Conservation (phyloP, 169 alveolate genomes). For the Cyclospora cayetanensis region DNA sequence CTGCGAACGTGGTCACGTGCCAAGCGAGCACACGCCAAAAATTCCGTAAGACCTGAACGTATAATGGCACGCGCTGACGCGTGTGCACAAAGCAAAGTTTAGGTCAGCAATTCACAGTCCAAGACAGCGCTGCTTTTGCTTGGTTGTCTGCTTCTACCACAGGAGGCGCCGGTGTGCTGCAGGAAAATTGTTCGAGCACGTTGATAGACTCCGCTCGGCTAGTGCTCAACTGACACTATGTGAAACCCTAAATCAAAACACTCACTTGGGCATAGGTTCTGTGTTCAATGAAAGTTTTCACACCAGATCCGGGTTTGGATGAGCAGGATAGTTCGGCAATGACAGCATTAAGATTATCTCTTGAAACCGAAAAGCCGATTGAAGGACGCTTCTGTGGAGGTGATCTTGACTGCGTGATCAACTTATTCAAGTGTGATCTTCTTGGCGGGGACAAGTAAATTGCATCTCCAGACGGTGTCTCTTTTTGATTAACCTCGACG, state of each 20-base stretch:
- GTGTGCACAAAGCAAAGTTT: conserved; percentile 62
- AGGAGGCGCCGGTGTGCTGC: too few relatives aligned
- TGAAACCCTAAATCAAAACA: too few relatives aligned
- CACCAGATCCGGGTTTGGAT: conserved; percentile 58
- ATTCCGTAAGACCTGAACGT: conserved; percentile 70
- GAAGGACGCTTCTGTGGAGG: background rate
- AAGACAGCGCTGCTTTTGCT: too few relatives aligned
- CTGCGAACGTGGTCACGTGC: conserved; percentile 70
- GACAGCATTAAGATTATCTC: conserved; percentile 60
- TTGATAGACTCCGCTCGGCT: too few relatives aligned
- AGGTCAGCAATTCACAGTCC: background rate
- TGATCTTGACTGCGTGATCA: too few relatives aligned
- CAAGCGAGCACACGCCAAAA: conserved; percentile 73
- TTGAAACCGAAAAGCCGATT: conserved; percentile 1
- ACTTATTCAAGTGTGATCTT: too few relatives aligned
- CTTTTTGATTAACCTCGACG: background rate
- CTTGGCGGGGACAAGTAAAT: background rate
- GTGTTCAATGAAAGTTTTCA: conserved; percentile 69
- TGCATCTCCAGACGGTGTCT: background rate
- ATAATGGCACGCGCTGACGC: conserved; percentile 74
- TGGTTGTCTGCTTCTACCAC: too few relatives aligned
- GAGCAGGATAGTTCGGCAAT: conserved; percentile 38
- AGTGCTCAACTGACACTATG: too few relatives aligned
- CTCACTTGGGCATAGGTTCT: conserved; percentile 65
- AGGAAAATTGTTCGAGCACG: too few relatives aligned